Percentiles rank a stretch among this genome's conserved stretches.
Conservation (phyloP, 2,329 filamentous ascomycete genomes). For the Xylariaceae sp. region DNA sequence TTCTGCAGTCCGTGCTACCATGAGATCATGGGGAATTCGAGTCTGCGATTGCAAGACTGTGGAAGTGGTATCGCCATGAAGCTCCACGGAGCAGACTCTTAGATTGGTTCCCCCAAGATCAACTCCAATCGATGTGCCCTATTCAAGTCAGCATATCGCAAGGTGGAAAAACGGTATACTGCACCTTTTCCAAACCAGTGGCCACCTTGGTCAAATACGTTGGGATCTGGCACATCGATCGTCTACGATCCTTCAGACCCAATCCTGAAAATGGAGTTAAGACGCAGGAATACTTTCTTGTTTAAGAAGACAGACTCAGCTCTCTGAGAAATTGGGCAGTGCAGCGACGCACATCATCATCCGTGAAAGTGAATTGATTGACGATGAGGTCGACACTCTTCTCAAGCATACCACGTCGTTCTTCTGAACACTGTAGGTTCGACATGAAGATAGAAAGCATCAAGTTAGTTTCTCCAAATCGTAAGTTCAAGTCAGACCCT, state of each 20-base stretch:
- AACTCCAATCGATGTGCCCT: constrained; percentile 3
- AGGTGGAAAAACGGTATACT: too few species aligned
- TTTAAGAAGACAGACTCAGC: too few species aligned
- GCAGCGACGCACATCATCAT: constrained; percentile 2
- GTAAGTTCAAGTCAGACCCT: too few species aligned
- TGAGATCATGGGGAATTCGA: neutral
- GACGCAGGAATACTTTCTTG: neutral
- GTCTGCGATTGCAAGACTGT: neutral
- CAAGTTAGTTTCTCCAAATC: too few species aligned
- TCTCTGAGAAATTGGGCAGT: neutral
- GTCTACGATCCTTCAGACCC: neutral
- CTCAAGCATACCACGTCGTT: too few species aligned
- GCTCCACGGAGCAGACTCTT: constrained; percentile 1
- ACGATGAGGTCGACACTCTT: too few species aligned
- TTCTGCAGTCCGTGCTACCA: neutral
- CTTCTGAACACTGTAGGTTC: too few species aligned
- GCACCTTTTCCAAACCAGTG: neutral
- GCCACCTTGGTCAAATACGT: constrained; percentile 4
- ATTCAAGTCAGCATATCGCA: too few species aligned
- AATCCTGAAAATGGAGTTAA: neutral
- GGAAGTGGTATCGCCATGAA: neutral
- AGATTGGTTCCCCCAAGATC: constrained; percentile 3
- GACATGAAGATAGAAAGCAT: too few species aligned
- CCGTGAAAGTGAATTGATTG: too few species aligned
- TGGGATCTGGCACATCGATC: constrained; percentile 4